A percentile compares a stretch with the other conserved stretches of the same genome.
Conservation (phyloP, 2,329 filamentous ascomycete species). For the Trichoderma sp. region DNA sequence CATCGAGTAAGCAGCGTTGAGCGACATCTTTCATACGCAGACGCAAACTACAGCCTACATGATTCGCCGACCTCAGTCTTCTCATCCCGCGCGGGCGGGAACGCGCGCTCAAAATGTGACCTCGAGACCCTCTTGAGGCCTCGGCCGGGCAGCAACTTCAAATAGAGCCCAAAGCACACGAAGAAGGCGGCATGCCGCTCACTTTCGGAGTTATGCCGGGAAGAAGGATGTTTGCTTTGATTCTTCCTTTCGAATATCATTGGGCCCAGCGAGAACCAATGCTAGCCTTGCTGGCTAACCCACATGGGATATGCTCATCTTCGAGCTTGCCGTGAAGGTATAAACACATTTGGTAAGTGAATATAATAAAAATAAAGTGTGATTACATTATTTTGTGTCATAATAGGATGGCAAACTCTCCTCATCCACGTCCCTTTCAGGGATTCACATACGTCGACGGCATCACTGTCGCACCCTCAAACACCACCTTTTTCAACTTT, state of each 20-base stretch:
- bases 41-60: background rate
- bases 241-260: background rate
- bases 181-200: background rate
- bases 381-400: background rate
- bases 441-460: background rate
- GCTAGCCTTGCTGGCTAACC: background rate
- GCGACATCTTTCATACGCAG: background rate
- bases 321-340: background rate
- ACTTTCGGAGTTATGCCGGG: background rate
- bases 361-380: background rate
- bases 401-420: too few relatives aligned
- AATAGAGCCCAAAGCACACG: background rate
- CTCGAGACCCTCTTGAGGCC: background rate
- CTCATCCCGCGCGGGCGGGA: background rate
- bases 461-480: background rate
- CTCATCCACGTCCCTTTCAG: too few relatives aligned
- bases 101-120: background rate
- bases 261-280: background rate
- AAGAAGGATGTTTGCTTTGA: background rate
- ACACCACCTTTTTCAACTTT: background rate
- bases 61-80: background rate
- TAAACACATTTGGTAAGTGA: background rate
- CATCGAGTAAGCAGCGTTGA: background rate
- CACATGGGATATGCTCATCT: background rate
- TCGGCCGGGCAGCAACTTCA: background rate